A percentile compares a stretch with the other conserved stretches of the same genome.
These are phyloP conservation scores for Brassica juncea DNA, from an alignment of 345 rosid species.

Conservation along the genomic window DNA sequence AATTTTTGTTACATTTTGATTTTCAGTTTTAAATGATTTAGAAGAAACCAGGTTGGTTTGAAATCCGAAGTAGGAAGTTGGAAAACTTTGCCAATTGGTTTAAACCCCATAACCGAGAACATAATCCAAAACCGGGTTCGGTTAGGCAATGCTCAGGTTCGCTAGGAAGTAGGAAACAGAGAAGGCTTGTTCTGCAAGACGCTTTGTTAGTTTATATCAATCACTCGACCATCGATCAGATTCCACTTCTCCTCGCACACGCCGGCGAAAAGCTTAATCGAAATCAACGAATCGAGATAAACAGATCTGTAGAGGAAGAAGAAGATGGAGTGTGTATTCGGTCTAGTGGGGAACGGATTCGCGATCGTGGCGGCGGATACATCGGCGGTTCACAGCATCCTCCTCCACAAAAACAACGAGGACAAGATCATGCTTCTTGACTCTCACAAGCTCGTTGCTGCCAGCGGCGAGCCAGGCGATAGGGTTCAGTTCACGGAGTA, in stretches of 20 bases:
- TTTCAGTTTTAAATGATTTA: too few relatives aligned
- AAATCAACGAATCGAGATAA: neutral
- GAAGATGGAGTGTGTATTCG: constrained; percentile 90
- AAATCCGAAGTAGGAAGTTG: neutral
- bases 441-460: constrained; percentile 93
- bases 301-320: constrained; percentile 28
- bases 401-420: constrained; percentile 90
- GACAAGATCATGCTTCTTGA: constrained; percentile 98
- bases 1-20: too few relatives aligned
- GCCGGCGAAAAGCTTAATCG: constrained; percentile 20
- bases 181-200: constrained; percentile 35
- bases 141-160: neutral
- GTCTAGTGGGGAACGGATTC: constrained; percentile 85
- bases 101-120: neutral
- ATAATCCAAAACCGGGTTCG: neutral
- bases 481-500: constrained; percentile 97
- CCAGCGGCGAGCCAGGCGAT: constrained; percentile 97
- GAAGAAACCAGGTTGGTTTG: too few relatives aligned
- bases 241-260: neutral
- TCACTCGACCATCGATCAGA: neutral
- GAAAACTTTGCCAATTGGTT: neutral
- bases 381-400: constrained; percentile 87
- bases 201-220: neutral
- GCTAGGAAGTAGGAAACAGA: neutral
- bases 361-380: constrained; percentile 86